Conservation (phyloP, 306 rosid species). For the Inga leiocalycina region DNA sequence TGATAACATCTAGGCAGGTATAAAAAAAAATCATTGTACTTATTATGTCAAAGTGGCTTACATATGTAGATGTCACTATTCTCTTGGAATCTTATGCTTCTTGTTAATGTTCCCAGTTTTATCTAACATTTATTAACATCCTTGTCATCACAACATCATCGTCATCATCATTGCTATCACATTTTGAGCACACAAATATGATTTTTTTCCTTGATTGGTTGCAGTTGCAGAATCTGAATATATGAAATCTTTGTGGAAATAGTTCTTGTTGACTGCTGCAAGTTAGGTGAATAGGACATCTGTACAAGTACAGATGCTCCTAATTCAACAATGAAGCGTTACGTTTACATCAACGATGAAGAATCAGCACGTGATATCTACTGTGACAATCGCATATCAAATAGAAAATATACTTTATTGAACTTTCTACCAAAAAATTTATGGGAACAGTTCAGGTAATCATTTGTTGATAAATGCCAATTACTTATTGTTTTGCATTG, state of each 20-base stretch:
- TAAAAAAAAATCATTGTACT: not conserved
- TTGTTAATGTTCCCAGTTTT: not conserved
- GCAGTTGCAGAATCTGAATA: slow-evolving; percentile 3
- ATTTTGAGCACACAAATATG: not conserved
- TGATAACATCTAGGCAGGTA: not conserved
- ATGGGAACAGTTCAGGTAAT: slow-evolving; percentile 97
- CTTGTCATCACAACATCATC: not conserved
- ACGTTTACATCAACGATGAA: slow-evolving; percentile 80
- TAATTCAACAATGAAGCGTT: slow-evolving; percentile 75
- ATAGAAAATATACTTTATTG: slow-evolving; percentile 79
- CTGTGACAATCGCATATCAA: slow-evolving; percentile 87
- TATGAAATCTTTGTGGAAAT: not conserved
- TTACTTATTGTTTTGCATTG: slow-evolving; percentile 28
- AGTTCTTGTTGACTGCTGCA: not conserved
- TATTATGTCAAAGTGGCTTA: not conserved
- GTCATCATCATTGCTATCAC: not conserved
- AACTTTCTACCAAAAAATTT: slow-evolving; percentile 95
- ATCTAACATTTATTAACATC: not conserved
- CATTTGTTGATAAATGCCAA: slow-evolving; percentile 25
- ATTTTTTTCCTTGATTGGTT: not conserved
- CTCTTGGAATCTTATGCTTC: not conserved
- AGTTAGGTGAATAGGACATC: slow-evolving; percentile 2
- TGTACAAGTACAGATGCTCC: slow-evolving; percentile 34
- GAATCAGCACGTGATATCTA: slow-evolving; percentile 62
- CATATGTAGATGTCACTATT: not conserved